Percentiles rank a stretch among this genome's conserved stretches.
Conservation (phyloP, 1,284 basidiomycete species). For the Ustilago tritici region DNA sequence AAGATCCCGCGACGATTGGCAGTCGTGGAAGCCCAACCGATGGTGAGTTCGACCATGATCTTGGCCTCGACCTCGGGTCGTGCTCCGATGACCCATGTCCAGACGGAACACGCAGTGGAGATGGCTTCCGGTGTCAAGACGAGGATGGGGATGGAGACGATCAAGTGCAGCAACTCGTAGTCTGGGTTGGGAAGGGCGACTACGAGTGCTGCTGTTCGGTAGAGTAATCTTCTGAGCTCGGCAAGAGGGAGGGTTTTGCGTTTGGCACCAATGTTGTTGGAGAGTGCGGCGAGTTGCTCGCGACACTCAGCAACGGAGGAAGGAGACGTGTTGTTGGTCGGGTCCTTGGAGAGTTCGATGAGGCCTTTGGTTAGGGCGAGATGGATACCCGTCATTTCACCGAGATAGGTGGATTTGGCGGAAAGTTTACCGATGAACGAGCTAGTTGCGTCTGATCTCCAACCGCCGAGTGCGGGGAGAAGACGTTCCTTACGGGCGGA, state of each 20-base stretch:
- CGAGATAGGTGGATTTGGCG: conserved; percentile 70
- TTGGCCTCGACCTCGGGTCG: conserved; percentile 80
- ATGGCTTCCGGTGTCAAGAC: conserved; percentile 88
- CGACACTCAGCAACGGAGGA: conserved; percentile 78
- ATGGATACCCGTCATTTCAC: conserved; percentile 85
- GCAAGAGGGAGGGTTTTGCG: conserved; percentile 64
- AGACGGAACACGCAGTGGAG: conserved; percentile 88
- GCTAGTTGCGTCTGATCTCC: conserved; percentile 66
- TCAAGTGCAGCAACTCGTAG: conserved; percentile 84
- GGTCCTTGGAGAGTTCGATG: conserved; percentile 76
- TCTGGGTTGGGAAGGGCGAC: conserved; percentile 74
- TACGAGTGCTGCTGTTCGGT: conserved; percentile 80
- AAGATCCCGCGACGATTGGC: conserved; percentile 75
- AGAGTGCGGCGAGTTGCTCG: conserved; percentile 77
- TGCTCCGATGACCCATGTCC: conserved; percentile 96
- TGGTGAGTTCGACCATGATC: conserved; percentile 85
- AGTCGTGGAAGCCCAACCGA: conserved; percentile 83
- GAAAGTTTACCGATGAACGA: conserved; percentile 61
- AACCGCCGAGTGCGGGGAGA: conserved; percentile 68
- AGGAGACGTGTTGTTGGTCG: conserved; percentile 73
- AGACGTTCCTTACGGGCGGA: conserved; percentile 54
- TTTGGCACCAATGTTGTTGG: conserved; percentile 72
- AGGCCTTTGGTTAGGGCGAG: conserved; percentile 73
- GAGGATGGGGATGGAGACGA: conserved; percentile 89
- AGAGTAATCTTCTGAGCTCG: conserved; percentile 85